Percentiles rank a stretch among this genome's conserved stretches.
phyloP scores from a whole-genome alignment of 352 stramenopile genomes.

The Pythium aristosporum region DNA sequence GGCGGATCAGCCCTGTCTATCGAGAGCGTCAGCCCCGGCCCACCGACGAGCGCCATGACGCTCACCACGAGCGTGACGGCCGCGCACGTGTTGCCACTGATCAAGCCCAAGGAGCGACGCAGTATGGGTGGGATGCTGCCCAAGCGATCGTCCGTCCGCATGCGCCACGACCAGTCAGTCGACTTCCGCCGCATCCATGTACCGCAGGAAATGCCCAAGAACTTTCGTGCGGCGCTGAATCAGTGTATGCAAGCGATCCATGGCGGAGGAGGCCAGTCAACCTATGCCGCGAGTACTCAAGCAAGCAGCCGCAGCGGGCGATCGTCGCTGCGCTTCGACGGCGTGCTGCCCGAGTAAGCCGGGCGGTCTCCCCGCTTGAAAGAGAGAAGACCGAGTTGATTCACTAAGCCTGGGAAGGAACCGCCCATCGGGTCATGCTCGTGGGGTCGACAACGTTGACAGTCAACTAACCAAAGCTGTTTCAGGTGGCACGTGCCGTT shows the following conservation, averaged over 20 bases:
- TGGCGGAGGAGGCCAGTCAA: neutral
- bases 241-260: constrained; percentile 25
- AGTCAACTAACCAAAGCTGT: too few relatives aligned
- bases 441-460: too few relatives aligned
- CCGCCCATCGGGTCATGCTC: too few relatives aligned
- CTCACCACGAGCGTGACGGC: constrained; percentile 38
- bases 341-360: constrained; percentile 21
- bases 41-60: constrained; percentile 8
- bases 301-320: neutral
- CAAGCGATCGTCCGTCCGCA: constrained; percentile 63
- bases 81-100: constrained; percentile 48
- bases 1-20: neutral
- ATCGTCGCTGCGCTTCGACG: constrained; percentile 20
- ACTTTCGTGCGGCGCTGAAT: constrained; percentile 58
- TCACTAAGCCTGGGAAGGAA: too few relatives aligned
- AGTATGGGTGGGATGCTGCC: constrained; percentile 65
- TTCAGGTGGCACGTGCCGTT: too few relatives aligned
- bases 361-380: neutral
- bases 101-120: constrained; percentile 55
- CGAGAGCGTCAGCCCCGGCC: neutral
- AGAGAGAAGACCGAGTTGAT: too few relatives aligned
- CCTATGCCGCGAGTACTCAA: neutral
- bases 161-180: constrained; percentile 57
- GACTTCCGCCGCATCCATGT: constrained; percentile 74
- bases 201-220: constrained; percentile 72